These are phyloP conservation scores for Paecilomyces sp. DNA, from an alignment of 2,329 filamentous ascomycete genomes.

Conservation along the genomic window DNA sequence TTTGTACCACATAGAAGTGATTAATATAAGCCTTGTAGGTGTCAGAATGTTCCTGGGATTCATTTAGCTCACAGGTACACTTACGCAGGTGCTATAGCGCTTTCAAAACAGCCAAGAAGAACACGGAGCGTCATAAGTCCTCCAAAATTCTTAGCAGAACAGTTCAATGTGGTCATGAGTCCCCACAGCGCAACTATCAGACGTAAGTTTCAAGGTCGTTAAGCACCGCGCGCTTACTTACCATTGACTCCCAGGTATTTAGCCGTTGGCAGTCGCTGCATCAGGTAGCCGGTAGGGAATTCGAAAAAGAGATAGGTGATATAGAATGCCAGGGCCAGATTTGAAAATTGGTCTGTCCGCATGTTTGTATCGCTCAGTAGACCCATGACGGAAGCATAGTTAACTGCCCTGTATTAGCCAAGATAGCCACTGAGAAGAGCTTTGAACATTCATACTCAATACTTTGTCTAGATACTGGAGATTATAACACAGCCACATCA, in stretches of 20 bases:
- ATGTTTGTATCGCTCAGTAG: slow-evolving; percentile 48
- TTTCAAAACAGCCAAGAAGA: slow-evolving; percentile 48
- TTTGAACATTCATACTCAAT: slow-evolving; percentile 23
- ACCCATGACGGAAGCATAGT: slow-evolving; percentile 54
- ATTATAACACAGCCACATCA: slow-evolving; percentile 49
- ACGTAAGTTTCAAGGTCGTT: slow-evolving; percentile 20
- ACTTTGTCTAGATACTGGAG: slow-evolving; percentile 57
- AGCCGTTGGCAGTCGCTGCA: slow-evolving; percentile 47
- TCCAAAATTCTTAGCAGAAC: slow-evolving; percentile 45
- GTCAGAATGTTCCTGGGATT: slow-evolving; percentile 2
- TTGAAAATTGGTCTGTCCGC: slow-evolving; percentile 52
- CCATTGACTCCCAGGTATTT: slow-evolving; percentile 45
- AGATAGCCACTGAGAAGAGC: background rate
- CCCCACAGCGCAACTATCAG: slow-evolving; percentile 35
- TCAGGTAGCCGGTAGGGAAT: slow-evolving; percentile 50
- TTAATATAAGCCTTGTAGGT: slow-evolving; percentile 38
- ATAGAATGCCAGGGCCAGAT: slow-evolving; percentile 53
- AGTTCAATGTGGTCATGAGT: slow-evolving; percentile 40
- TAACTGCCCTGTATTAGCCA: slow-evolving; percentile 24
- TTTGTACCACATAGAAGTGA: slow-evolving; percentile 51
- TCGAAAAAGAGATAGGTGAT: slow-evolving; percentile 53
- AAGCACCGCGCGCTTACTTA: slow-evolving; percentile 3
- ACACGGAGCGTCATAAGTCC: slow-evolving; percentile 44
- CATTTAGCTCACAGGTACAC: background rate
- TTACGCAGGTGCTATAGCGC: slow-evolving; percentile 45